Evolutionary conservation across 371 early-diverging fungal species (phyloP), one percentile per base, ranked within the genome.

Genomic region (Mortierella sp.): DNA sequence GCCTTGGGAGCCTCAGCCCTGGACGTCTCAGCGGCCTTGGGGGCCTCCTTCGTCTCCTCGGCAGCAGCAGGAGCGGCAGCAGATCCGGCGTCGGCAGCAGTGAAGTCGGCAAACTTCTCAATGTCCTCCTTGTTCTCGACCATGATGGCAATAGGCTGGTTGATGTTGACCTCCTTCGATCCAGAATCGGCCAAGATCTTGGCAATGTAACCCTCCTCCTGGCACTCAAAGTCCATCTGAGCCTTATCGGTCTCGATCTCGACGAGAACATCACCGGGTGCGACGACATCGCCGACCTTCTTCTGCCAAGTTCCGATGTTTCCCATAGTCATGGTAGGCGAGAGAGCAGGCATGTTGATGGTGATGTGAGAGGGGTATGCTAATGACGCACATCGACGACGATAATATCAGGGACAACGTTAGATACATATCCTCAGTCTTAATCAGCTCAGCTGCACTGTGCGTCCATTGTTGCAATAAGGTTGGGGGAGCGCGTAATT

Each of bases 181-280:
- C 95, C 95, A 47, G 84, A 79, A 7, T 92, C 90, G 27, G 94
- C 83, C 67, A 99, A 84, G 79, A 97, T 88, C 89, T 97, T 94
- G 76, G 98, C 99, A 39, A 99, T 71, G 75, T 84, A 97, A 43
- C 99, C 99, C 72, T 97, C 97, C 69, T 99, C 99, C 84, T 98
- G 98, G 85, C 94, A 97, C 84, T 99, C 99, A 82, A 98, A 96
- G 81, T 99, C 99, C 97, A 99, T 98, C 84, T 96, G 96, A 49
- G 99, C 99, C 90, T 99, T 99, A 85, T 99, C 98, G 28, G 99
- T 99, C 84, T 99, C 99, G 60, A 99, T 95, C 83, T 97, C 98
- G 46, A 96, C 96, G 50, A 99, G 83, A 42, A 97, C 95, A 80
- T 98, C 98, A 57, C 99, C 99, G n/a, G 97, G 93, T 32, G 83